These are phyloP conservation scores for Isatis lusitanica DNA, from an alignment of 441 rosid genomes.

Conservation along the genomic window DNA sequence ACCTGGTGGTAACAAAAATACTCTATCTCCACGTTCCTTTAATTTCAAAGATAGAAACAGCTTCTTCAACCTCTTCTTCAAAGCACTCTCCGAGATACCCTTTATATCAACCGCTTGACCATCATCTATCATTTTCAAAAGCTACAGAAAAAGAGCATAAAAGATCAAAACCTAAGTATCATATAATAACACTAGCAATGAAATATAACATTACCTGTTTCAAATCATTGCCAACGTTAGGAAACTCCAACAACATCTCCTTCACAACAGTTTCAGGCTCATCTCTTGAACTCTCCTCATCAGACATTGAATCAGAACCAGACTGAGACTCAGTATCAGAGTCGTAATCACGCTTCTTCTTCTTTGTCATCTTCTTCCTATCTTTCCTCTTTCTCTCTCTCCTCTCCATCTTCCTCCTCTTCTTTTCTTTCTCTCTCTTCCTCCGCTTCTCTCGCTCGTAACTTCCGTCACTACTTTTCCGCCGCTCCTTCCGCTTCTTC, in stretches of 20 bases:
- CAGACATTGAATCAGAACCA: conserved; percentile 38
- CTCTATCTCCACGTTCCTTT: conserved; percentile 65
- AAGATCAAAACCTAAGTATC: background rate
- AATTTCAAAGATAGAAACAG: conserved; percentile 65
- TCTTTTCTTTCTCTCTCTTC: conserved; percentile 47
- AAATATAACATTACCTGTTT: conserved; percentile 50
- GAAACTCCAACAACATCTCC: conserved; percentile 62
- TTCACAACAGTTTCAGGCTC: conserved; percentile 53
- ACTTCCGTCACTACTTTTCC: conserved; percentile 42
- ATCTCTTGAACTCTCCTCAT: conserved; percentile 32
- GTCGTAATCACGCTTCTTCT: conserved; percentile 44
- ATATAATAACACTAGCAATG: background rate
- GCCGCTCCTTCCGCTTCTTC: conserved; percentile 41
- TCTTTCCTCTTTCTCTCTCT: conserved; percentile 50
- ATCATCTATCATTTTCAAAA: conserved; percentile 80
- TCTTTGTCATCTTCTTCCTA: conserved; percentile 41
- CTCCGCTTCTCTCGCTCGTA: conserved; percentile 60
- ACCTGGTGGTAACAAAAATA: conserved; percentile 58
- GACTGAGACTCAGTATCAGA: conserved; percentile 41
- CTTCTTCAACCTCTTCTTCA: conserved; percentile 66
- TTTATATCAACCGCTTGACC: conserved; percentile 95
- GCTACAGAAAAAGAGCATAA: conserved; percentile 37
- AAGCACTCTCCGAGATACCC: conserved; percentile 68
- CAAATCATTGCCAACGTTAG: conserved; percentile 67
- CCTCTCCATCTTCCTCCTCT: conserved; percentile 47